phyloP scores from a whole-genome alignment of 2,329 filamentous ascomycete species.

The Coniochaeta pulveracea region DNA sequence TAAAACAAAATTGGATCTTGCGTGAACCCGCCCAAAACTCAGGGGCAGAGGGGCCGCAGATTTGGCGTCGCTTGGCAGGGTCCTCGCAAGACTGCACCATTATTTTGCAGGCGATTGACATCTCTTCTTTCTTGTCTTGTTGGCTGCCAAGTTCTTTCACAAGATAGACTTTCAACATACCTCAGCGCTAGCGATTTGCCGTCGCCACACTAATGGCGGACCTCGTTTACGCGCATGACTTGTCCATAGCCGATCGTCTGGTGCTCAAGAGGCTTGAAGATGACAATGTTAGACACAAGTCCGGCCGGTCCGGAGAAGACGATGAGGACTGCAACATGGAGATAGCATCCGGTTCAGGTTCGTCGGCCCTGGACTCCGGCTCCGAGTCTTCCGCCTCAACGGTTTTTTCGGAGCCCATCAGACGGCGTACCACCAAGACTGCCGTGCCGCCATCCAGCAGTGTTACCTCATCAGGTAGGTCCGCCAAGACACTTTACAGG shows the following conservation, averaged over 20 bases:
- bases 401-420: too few species aligned
- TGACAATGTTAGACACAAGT: background rate
- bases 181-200: background rate
- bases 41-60: too few species aligned
- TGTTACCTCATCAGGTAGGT: background rate
- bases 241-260: slow-evolving; percentile 1
- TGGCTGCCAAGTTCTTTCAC: too few species aligned
- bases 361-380: background rate
- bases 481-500: too few species aligned
- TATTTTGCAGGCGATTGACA: too few species aligned
- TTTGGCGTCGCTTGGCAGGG: too few species aligned
- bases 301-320: background rate
- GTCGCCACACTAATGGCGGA: background rate
- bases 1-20: too few species aligned
- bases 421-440: background rate
- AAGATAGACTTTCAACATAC: background rate
- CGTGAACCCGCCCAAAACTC: too few species aligned
- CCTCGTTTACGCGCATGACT: slow-evolving; percentile 1
- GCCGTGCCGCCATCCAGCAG: background rate
- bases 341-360: background rate
- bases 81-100: too few species aligned
- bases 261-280: slow-evolving; percentile 2
- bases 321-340: background rate
- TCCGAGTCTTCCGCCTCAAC: background rate
- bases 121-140: too few species aligned